Evolutionary conservation across 2,329 filamentous ascomycete genomes (phyloP).

Genomic region (Neopestalotiopsis clavispora): DNA sequence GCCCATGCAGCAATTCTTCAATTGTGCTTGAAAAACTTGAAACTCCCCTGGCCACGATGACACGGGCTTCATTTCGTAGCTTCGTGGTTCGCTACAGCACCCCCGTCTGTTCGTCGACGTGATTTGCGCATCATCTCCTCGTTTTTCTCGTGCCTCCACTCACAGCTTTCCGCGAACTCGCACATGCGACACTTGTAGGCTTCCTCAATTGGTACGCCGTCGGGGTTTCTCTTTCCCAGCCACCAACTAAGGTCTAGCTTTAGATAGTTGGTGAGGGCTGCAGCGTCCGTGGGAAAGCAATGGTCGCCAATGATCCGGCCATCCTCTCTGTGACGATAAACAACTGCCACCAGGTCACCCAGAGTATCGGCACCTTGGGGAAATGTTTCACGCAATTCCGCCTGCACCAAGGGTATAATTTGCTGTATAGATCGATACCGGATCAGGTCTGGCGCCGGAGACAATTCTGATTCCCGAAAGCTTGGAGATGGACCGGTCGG

Average conservation of each 20-base stretch:
- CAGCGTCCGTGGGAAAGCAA: constrained; percentile 70
- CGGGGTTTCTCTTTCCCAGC: constrained; percentile 74
- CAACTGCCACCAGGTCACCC: constrained; percentile 56
- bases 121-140: constrained; percentile 47
- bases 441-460: constrained; percentile 42
- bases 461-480: background rate
- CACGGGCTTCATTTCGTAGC: background rate
- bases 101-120: constrained; percentile 2
- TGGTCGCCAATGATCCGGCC: constrained; percentile 59
- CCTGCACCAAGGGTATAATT: constrained; percentile 49
- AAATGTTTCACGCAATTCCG: constrained; percentile 58
- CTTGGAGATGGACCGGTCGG: constrained; percentile 18
- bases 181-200: constrained; percentile 87
- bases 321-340: constrained; percentile 58
- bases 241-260: constrained; percentile 81
- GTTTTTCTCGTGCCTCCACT: constrained; percentile 76
- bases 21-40: background rate
- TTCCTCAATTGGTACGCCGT: constrained; percentile 81
- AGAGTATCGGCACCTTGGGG: constrained; percentile 53
- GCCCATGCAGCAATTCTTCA: background rate
- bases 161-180: constrained; percentile 80
- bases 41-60: constrained; percentile 6
- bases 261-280: constrained; percentile 69
- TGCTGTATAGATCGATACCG: constrained; percentile 54
- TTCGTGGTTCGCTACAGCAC: background rate